Conservation (phyloP, 108 stramenopile species). For the Licmophora abbreviata region DNA sequence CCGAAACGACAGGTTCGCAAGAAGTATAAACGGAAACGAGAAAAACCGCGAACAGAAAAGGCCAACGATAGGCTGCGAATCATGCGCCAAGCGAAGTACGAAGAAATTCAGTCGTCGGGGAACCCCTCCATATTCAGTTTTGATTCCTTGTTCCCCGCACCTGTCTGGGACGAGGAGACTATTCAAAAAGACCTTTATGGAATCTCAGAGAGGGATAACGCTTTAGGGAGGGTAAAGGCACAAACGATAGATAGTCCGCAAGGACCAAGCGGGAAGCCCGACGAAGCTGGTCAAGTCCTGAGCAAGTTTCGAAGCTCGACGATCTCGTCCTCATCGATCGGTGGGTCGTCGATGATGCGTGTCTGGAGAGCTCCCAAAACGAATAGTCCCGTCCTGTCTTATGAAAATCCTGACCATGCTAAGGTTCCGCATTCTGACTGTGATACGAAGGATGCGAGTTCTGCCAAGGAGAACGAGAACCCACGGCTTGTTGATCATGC, state of each 20-base stretch:
- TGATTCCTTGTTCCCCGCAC: slow-evolving; percentile 67
- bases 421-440: too few species aligned
- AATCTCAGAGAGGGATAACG: slow-evolving; percentile 27
- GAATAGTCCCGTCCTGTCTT: slow-evolving; percentile 12
- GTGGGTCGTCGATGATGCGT: slow-evolving; percentile 19
- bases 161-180: slow-evolving; percentile 63
- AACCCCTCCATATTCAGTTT: slow-evolving; percentile 73
- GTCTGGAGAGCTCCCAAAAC: too few species aligned
- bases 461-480: too few species aligned
- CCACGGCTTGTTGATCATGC: slow-evolving; percentile 34
- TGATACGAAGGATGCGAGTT: too few species aligned
- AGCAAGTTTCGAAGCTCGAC: too few species aligned
- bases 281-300: too few species aligned
- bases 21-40: slow-evolving; percentile 27
- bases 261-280: too few species aligned
- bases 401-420: too few species aligned
- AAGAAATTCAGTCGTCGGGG: slow-evolving; percentile 37
- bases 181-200: slow-evolving; percentile 65
- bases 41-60: slow-evolving; percentile 24
- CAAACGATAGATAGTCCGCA: too few species aligned
- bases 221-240: too few species aligned
- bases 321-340: too few species aligned
- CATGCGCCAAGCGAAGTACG: slow-evolving; percentile 57
- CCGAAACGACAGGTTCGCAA: slow-evolving; percentile 12
- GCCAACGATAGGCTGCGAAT: slow-evolving; percentile 14